Evolutionary conservation across 1,284 basidiomycete genomes (phyloP).

Genomic region (Pseudozyma pruni): DNA sequence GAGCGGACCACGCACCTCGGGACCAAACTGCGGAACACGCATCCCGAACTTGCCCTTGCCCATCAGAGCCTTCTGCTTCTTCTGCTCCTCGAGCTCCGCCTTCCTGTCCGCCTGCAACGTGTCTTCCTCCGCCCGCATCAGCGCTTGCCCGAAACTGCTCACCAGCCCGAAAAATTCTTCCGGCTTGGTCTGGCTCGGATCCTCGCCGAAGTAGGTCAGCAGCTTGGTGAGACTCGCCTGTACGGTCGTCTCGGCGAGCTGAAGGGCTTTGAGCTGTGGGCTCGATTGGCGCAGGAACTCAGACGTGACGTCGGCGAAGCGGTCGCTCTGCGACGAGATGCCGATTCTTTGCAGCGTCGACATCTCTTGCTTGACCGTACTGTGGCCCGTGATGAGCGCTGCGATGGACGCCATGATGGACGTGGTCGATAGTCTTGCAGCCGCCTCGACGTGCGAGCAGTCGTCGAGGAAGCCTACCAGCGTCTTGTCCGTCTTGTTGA

Average conservation of each 20-base stretch:
- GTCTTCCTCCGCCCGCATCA: slow-evolving; percentile 63
- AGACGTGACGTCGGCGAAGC: slow-evolving; percentile 40
- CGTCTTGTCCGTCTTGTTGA: slow-evolving; percentile 77
- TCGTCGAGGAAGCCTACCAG: slow-evolving; percentile 82
- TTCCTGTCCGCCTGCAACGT: slow-evolving; percentile 55
- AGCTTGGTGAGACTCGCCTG: slow-evolving; percentile 30
- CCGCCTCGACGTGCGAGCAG: slow-evolving; percentile 81
- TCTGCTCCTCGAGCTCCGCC: slow-evolving; percentile 49
- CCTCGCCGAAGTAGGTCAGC: slow-evolving; percentile 55
- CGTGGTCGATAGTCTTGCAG: slow-evolving; percentile 67
- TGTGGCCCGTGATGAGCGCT: slow-evolving; percentile 39
- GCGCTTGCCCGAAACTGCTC: slow-evolving; percentile 54
- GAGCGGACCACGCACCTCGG: slow-evolving; percentile 52
- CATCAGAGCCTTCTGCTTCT: slow-evolving; percentile 33
- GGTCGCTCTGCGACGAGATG: slow-evolving; percentile 45
- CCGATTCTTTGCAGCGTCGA: slow-evolving; percentile 30
- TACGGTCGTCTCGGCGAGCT: slow-evolving; percentile 34
- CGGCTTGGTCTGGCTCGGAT: slow-evolving; percentile 49
- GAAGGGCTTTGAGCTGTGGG: slow-evolving; percentile 48
- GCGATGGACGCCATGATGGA: slow-evolving; percentile 41
- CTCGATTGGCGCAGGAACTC: slow-evolving; percentile 29
- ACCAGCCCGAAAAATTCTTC: slow-evolving; percentile 60
- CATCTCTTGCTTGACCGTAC: slow-evolving; percentile 42
- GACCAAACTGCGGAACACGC: slow-evolving; percentile 37
- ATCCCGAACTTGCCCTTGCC: slow-evolving; percentile 18